Evolutionary conservation across 441 rosid genomes (phyloP), one percentile per base, ranked within the genome.

Genomic region (Cnidoscolus chayamansa): DNA sequence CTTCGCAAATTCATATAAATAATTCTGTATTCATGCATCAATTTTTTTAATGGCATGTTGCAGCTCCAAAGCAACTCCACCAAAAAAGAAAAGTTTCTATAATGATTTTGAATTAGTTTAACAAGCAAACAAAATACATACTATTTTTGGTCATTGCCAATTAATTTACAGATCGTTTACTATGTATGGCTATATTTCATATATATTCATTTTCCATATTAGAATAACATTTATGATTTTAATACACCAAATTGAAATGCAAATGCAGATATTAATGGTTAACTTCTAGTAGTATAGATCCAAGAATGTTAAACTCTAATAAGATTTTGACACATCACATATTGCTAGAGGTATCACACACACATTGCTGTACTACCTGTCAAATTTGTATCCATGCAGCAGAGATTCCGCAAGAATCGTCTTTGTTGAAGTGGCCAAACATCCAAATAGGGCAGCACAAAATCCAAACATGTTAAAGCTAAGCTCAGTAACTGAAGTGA

Each of bases 361-460:
- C 25, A 25, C 25, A 35, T 4, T 35, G 40, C 40, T 4, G 61
- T 25, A 60, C 67, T 84, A 95, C 99, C 98, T 95, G 84, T 95
- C 99, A 81, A 95, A 95, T 82, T 91, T 95, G 88, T 95, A 95
- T 16, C 99, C 93, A 74, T 95, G 99, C 63, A 95, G 85, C 69
- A 95, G 88, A 78, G 98, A 95, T 72, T 95, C 99, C 10, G 99
- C 99, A n/a, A 95, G 93, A 78, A 95, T 95, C 19, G 99, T 95
- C 86, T 95, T 95, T 8, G 98, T 93, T 19, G 99, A 95, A 82
- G 99, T 95, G 76, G 99, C 99, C 75, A 95, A 84, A 81, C 99
- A 95, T 59, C 99, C 99, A 85, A 95, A 87, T 75, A 95, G 47
- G 25, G 99, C 99, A 70, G 99, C 99, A 85, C 89, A 93, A 82